A percentile compares a stretch with the other conserved stretches of the same genome.
These are phyloP conservation scores for Raffaelea arxii DNA, from an alignment of 2,329 filamentous ascomycete genomes.

Conservation along the genomic window DNA sequence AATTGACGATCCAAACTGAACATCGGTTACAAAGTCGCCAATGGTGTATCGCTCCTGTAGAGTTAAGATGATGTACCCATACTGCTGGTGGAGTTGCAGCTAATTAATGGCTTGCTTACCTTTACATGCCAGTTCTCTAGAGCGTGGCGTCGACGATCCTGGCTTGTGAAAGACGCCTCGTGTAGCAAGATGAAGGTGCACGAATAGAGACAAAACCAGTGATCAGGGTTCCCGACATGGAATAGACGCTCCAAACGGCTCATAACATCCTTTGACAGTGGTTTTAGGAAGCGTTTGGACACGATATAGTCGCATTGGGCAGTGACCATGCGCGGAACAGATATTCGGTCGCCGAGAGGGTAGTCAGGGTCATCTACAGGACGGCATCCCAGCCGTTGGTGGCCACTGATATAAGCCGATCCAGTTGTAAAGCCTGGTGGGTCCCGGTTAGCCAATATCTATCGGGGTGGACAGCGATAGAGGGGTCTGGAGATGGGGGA, in stretches of 20 bases:
- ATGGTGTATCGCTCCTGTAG: slow-evolving; percentile 27
- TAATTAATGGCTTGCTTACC: background rate
- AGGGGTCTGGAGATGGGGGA: background rate
- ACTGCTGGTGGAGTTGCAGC: background rate
- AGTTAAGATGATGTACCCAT: background rate
- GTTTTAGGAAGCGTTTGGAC: slow-evolving; percentile 24
- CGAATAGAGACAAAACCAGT: slow-evolving; percentile 28
- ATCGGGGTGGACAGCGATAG: background rate
- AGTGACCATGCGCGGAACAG: slow-evolving; percentile 32
- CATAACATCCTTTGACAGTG: slow-evolving; percentile 23
- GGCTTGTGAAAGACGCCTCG: slow-evolving; percentile 28
- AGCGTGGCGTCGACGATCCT: slow-evolving; percentile 33
- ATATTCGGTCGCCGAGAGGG: slow-evolving; percentile 25
- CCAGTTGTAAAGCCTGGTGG: slow-evolving; percentile 33
- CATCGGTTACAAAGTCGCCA: slow-evolving; percentile 27
- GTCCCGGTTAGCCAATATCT: background rate
- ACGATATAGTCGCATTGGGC: slow-evolving; percentile 36
- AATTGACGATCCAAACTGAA: slow-evolving; percentile 36
- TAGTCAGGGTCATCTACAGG: slow-evolving; percentile 26
- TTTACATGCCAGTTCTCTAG: slow-evolving; percentile 21
- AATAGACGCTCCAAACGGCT: slow-evolving; percentile 25
- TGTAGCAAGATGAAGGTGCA: slow-evolving; percentile 32
- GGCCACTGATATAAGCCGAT: slow-evolving; percentile 30
- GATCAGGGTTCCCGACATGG: slow-evolving; percentile 20
- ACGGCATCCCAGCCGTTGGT: slow-evolving; percentile 29